phyloP scores from a whole-genome alignment of 495 filamentous ascomycete species.

The Pyronema omphalodes region DNA sequence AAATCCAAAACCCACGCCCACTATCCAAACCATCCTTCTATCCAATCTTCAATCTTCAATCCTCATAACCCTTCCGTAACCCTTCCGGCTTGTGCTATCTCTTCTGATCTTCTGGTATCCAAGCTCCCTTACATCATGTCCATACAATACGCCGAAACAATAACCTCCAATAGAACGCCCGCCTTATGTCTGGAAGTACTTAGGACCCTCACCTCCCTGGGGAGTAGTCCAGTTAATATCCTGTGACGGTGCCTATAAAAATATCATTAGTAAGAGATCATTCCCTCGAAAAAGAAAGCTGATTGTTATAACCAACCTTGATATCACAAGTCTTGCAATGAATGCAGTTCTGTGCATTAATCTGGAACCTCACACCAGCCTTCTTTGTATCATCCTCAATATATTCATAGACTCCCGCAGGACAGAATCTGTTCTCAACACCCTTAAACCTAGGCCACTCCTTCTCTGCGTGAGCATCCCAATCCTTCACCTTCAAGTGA shows the following conservation, averaged over 20 bases:
- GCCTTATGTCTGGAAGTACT: conserved; percentile 74
- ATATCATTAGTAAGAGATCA: neutral
- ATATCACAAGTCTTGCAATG: conserved; percentile 99
- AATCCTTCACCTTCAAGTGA: conserved; percentile 84
- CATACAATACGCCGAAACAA: neutral
- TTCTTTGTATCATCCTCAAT: conserved; percentile 67
- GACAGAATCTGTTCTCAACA: conserved; percentile 94
- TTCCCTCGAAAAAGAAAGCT: neutral
- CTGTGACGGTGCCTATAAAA: conserved; percentile 49
- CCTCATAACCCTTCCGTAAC: no score
- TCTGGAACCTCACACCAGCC: conserved; percentile 84
- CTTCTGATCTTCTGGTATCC: neutral
- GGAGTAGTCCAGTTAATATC: conserved; percentile 96
- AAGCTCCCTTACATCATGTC: no score
- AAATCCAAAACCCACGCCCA: no score
- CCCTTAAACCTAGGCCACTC: conserved; percentile 82
- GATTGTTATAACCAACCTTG: conserved; percentile 32
- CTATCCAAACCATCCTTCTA: no score
- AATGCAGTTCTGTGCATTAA: conserved; percentile 94
- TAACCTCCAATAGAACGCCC: neutral
- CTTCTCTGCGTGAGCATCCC: conserved; percentile 67
- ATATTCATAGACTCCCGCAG: conserved; percentile 98
- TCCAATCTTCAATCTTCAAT: neutral
- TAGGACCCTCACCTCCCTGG: conserved; percentile 89
- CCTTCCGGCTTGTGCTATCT: neutral